Evolutionary conservation across 352 stramenopile genomes (phyloP), one percentile per base, ranked within the genome.

Genomic region (Globisporangium heterothallicum): DNA sequence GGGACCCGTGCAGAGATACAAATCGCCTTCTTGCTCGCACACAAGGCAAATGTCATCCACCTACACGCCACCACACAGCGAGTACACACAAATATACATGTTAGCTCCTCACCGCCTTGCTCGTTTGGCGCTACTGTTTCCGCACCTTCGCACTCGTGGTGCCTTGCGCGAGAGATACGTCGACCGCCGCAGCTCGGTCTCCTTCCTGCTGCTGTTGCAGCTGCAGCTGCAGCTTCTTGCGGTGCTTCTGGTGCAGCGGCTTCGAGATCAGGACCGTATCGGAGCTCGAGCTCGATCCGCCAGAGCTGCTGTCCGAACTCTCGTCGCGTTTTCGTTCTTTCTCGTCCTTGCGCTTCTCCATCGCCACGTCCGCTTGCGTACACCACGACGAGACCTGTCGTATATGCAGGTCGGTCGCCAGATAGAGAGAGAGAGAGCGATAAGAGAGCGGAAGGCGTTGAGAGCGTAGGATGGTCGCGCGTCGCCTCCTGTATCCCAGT

Each of bases 251-350:
- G 47, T 83, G 67, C 35, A 86, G 69, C 45, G 74, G 72, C 42
- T 79, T 82, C 43, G 77, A 76, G 46, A 91, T 86, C 9, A 91
- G 68, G 59, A 91, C 79, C 25, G 72, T 82, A 66, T 91, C 72
- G 29, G 74, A 84, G 59, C 78, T 85, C n/a, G 65, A 74, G 42
- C 63, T 75, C 27, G 74, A 85, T 50, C 72, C 84, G 50, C 72
- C 84, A 19, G 68, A 78, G 53, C 73, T 76, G 57, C 68, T 79
- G 59, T 78, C 72, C 14, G 66, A 78, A 53, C 70, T 78, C 27
- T 52, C 48, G 19, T 42, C 56, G 26, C 43, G 36, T 18, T 59
- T 43, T 18, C 42, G 18, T 5, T 6, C 45, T 13, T 47, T 42
- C 35, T 49, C 40, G 35, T 49, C 46, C 13, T 27, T 49, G 26